Evolutionary conservation across 176 grass and related monocot genomes (phyloP).

Genomic region (Urochloa ruziziensis): DNA sequence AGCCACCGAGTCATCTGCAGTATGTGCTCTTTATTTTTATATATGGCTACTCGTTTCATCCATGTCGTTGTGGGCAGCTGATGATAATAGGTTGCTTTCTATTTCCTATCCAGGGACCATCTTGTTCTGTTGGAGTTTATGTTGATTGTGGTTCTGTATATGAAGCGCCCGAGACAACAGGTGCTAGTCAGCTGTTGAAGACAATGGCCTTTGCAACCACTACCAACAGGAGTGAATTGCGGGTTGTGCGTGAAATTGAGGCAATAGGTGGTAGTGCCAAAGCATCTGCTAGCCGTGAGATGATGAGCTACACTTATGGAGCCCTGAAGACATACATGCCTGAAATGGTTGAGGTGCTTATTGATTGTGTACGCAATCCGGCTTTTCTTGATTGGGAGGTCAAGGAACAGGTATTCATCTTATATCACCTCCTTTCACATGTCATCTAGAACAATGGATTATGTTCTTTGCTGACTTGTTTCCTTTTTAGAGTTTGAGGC

Average conservation of each 20-base stretch:
- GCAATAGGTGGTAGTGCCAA: constrained; percentile 74
- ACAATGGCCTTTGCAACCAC: constrained; percentile 80
- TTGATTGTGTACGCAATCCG: constrained; percentile 80
- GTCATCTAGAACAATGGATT: constrained; percentile 10
- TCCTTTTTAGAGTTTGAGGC: constrained; percentile 54
- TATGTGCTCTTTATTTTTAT: constrained; percentile 49
- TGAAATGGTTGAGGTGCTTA: constrained; percentile 95
- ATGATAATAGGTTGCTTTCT: constrained; percentile 18
- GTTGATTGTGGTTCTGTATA: constrained; percentile 82
- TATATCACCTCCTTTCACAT: not conserved
- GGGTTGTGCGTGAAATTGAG: constrained; percentile 85
- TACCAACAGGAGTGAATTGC: constrained; percentile 79
- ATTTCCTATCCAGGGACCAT: constrained; percentile 50
- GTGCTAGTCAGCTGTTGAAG: constrained; percentile 74
- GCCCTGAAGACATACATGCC: constrained; percentile 83
- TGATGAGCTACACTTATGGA: constrained; percentile 82
- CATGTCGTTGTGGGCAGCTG: constrained; percentile 3
- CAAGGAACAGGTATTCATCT: constrained; percentile 77
- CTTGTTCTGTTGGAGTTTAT: constrained; percentile 82
- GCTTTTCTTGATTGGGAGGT: constrained; percentile 95
- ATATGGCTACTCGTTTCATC: constrained; percentile 13
- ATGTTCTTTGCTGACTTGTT: constrained; percentile 13
- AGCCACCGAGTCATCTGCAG: constrained; percentile 71
- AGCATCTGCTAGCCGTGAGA: constrained; percentile 71
- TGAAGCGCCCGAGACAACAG: constrained; percentile 59